A percentile compares a stretch with the other conserved stretches of the same genome.
These are phyloP conservation scores for Arabidopsis suecica DNA, from an alignment of 345 rosid species.

Conservation along the genomic window DNA sequence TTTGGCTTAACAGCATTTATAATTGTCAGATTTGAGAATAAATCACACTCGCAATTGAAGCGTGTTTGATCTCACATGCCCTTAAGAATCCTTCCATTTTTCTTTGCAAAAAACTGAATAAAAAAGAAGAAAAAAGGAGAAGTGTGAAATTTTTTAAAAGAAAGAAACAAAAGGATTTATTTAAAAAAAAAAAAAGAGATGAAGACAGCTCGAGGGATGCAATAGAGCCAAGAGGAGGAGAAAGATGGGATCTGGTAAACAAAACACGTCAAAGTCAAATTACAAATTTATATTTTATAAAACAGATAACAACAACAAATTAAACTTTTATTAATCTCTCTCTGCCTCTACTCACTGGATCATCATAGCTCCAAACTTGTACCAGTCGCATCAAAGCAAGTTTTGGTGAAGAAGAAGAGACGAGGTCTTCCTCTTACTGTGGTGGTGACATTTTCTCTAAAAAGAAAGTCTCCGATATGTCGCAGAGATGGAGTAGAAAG, in stretches of 20 bases:
- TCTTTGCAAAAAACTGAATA: no score
- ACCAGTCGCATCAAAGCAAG: slow-evolving; percentile 1
- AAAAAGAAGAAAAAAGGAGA: no score
- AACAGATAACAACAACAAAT: neutral
- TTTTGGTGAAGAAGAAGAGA: neutral
- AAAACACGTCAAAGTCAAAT: neutral
- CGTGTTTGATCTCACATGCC: no score
- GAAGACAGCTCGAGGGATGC: neutral
- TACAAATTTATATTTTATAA: no score
- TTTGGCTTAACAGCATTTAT: no score
- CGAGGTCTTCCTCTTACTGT: neutral
- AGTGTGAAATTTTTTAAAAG: no score
- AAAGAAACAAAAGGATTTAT: no score
- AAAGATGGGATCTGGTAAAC: slow-evolving; percentile 5
- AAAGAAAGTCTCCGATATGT: slow-evolving; percentile 42
- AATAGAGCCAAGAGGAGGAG: no score
- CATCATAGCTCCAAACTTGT: neutral
- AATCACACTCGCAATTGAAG: no score
- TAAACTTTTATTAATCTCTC: neutral
- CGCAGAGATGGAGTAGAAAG: slow-evolving; percentile 78
- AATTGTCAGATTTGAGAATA: no score
- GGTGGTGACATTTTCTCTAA: neutral
- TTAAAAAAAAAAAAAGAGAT: neutral
- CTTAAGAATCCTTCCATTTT: no score
- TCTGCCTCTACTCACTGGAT: neutral